Evolutionary conservation across 176 grass and related monocot genomes (phyloP).

Genomic region (Dactylis glomerata): DNA sequence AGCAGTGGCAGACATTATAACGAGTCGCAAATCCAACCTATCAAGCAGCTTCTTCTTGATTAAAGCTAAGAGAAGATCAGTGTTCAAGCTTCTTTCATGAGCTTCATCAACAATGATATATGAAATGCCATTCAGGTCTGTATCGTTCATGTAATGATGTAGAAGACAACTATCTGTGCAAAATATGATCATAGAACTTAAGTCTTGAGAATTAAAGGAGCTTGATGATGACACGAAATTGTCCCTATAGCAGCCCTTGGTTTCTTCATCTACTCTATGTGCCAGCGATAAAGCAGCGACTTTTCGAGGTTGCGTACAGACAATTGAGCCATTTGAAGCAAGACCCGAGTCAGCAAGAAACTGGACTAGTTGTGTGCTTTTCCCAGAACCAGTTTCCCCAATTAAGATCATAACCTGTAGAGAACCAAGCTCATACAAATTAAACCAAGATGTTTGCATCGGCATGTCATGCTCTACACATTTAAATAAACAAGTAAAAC

Average conservation of each 20-base stretch:
- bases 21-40: slow-evolving; percentile 67
- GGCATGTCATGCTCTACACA: neutral
- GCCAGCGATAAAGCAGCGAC: slow-evolving; percentile 75
- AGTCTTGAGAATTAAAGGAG: slow-evolving; percentile 47
- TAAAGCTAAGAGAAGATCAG: slow-evolving; percentile 85
- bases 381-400: slow-evolving; percentile 93
- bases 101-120: slow-evolving; percentile 92
- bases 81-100: slow-evolving; percentile 96
- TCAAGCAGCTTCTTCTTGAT: slow-evolving; percentile 79
- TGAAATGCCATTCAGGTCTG: slow-evolving; percentile 50
- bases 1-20: slow-evolving; percentile 96
- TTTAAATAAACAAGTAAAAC: slow-evolving; percentile 6
- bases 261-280: slow-evolving; percentile 77
- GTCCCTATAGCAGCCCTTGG: slow-evolving; percentile 52
- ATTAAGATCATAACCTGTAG: slow-evolving; percentile 84
- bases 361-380: slow-evolving; percentile 90
- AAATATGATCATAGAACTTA: slow-evolving; percentile 63
- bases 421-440: slow-evolving; percentile 2
- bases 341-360: slow-evolving; percentile 86
- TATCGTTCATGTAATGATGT: slow-evolving; percentile 66
- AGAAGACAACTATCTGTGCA: slow-evolving; percentile 83
- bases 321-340: slow-evolving; percentile 48
- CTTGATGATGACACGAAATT: slow-evolving; percentile 57
- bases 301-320: slow-evolving; percentile 95
- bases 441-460: neutral